A percentile compares a stretch with the other conserved stretches of the same genome.
Conservation (phyloP, 345 rosid genomes). For the Eucalyptus shirleyi region DNA sequence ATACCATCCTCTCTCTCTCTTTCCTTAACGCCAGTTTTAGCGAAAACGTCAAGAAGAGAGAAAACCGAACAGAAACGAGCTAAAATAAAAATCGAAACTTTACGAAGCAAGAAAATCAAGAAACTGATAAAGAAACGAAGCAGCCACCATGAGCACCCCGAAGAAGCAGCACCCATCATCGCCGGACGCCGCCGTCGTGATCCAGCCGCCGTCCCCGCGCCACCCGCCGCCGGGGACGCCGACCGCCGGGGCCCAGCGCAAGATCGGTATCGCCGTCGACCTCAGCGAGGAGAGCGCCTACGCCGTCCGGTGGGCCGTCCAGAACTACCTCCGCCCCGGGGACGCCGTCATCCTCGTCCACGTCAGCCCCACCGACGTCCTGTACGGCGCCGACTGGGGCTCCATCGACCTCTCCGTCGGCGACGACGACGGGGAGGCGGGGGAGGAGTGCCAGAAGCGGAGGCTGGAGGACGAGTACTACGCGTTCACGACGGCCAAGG, state of each 20-base stretch:
- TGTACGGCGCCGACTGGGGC: constrained; percentile 94
- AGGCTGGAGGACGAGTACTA: constrained; percentile 76
- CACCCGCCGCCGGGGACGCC: constrained; percentile 19
- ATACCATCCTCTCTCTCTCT: not conserved
- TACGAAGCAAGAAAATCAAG: not conserved
- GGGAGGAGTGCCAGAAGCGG: constrained; percentile 23
- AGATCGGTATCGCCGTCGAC: constrained; percentile 84
- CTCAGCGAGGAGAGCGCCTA: constrained; percentile 78
- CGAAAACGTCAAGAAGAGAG: no score
- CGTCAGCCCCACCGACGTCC: constrained; percentile 62
- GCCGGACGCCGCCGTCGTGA: constrained; percentile 25
- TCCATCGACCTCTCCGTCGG: constrained; percentile 30
- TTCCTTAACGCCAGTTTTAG: no score
- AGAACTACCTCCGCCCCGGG: constrained; percentile 79
- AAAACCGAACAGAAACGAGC: not conserved
- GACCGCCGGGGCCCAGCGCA: constrained; percentile 43
- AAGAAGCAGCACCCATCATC: constrained; percentile 15
- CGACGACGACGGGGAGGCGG: not conserved
- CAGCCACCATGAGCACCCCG: constrained; percentile 17
- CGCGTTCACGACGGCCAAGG: constrained; percentile 46
- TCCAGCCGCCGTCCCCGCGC: constrained; percentile 62
- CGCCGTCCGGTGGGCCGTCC: constrained; percentile 81
- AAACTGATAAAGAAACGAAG: not conserved
- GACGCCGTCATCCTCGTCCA: constrained; percentile 72
- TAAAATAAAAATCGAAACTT: not conserved